Conservation (phyloP, 139 green algal genomes). For the Picochlorum costavermella region DNA sequence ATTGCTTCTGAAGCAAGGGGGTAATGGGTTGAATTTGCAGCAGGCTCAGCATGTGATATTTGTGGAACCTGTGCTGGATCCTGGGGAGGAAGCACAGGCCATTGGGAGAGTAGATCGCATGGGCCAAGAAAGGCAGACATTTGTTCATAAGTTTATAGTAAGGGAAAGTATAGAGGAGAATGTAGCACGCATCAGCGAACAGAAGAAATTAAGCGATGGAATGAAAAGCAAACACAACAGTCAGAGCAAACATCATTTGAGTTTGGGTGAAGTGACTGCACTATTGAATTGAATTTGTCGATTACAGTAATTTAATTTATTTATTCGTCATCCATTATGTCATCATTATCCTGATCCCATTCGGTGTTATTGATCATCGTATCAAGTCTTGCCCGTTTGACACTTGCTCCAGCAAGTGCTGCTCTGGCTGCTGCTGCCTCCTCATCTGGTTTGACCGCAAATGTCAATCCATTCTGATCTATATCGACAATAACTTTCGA, state of each 20-base stretch:
- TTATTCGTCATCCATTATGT: conserved; percentile 12
- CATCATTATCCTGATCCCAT: conserved; percentile 9
- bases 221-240: neutral
- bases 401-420: neutral
- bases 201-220: conserved; percentile 2
- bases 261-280: conserved; percentile 17
- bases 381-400: conserved; percentile 14
- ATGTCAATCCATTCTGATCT: conserved; percentile 12
- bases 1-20: conserved; percentile 62
- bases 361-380: neutral
- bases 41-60: conserved; percentile 81
- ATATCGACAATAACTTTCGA: conserved; percentile 28
- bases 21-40: conserved; percentile 66
- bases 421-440: conserved; percentile 12
- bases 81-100: conserved; percentile 45
- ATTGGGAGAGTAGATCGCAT: conserved; percentile 60
- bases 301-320: neutral
- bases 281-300: conserved; percentile 10
- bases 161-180: conserved; percentile 71
- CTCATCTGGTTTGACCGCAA: conserved; percentile 22
- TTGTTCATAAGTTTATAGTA: conserved; percentile 70
- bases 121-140: conserved; percentile 50
- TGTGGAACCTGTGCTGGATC: conserved; percentile 60
- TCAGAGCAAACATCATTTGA: conserved; percentile 11
- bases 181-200: conserved; percentile 39